A percentile compares a stretch with the other conserved stretches of the same genome.
phyloP scores from a whole-genome alignment of 2,329 filamentous ascomycete species.

The Hypoxylon sp. region DNA sequence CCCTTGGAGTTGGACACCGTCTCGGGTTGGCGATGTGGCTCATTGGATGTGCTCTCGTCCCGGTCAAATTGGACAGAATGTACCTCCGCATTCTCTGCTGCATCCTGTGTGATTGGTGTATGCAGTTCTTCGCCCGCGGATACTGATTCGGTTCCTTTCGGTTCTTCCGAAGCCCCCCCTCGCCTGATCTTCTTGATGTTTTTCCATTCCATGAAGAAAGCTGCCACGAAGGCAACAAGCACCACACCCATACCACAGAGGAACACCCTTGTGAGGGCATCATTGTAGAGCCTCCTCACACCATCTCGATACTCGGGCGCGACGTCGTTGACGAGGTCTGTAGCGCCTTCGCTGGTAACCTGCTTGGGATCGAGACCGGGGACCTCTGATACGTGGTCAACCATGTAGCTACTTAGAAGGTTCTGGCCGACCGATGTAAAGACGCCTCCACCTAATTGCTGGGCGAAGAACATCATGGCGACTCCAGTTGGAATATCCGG shows the following conservation, averaged over 20 bases:
- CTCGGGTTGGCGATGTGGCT: not conserved
- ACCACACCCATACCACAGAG: slow-evolving; percentile 67
- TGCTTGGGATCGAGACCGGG: slow-evolving; percentile 53
- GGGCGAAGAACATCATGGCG: slow-evolving; percentile 61
- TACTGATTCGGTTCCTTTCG: slow-evolving; percentile 7
- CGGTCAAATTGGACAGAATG: slow-evolving; percentile 11
- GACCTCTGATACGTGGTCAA: slow-evolving; percentile 49
- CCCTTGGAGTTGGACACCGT: slow-evolving; percentile 13
- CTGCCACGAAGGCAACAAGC: slow-evolving; percentile 63
- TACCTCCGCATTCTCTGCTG: not conserved
- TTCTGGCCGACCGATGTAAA: slow-evolving; percentile 62
- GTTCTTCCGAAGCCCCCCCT: slow-evolving; percentile 9
- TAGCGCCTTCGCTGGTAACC: slow-evolving; percentile 58
- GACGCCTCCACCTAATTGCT: slow-evolving; percentile 61
- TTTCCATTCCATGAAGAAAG: slow-evolving; percentile 70
- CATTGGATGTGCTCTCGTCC: slow-evolving; percentile 23
- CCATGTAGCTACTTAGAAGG: slow-evolving; percentile 55
- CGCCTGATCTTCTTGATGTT: slow-evolving; percentile 64
- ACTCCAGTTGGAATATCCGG: slow-evolving; percentile 62
- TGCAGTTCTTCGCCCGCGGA: slow-evolving; percentile 16
- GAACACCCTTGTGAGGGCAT: slow-evolving; percentile 66
- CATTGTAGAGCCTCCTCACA: slow-evolving; percentile 70
- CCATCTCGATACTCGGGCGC: slow-evolving; percentile 57
- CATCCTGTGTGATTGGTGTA: slow-evolving; percentile 2
- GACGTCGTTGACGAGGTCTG: slow-evolving; percentile 65